A percentile compares a stretch with the other conserved stretches of the same genome.
These are phyloP conservation scores for Starmerella roubikii DNA, from an alignment of 805 yeast species.

Conservation along the genomic window DNA sequence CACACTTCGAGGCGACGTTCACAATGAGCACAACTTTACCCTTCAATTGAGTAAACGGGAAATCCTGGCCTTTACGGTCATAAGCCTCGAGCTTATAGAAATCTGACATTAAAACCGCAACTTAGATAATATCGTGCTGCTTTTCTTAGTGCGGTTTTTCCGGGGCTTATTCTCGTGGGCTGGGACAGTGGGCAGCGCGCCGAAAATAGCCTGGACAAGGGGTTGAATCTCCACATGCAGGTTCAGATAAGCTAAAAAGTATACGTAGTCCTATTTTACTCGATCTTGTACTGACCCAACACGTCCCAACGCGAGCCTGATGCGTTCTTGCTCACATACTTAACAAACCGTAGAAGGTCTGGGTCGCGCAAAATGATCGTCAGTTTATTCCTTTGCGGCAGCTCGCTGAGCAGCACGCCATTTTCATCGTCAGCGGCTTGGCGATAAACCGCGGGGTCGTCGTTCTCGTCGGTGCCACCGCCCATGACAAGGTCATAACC, in stretches of 20 bases:
- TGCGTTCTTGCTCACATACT: slow-evolving; percentile 79
- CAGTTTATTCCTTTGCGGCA: slow-evolving; percentile 73
- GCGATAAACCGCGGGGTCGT: slow-evolving; percentile 75
- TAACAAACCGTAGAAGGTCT: slow-evolving; percentile 77
- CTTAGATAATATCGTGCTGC: too few relatives aligned
- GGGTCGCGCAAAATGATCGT: slow-evolving; percentile 70
- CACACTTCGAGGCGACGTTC: slow-evolving; percentile 81
- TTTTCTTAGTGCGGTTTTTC: too few relatives aligned
- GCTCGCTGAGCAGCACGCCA: slow-evolving; percentile 62
- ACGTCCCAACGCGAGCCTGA: slow-evolving; percentile 91
- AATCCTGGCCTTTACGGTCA: slow-evolving; percentile 48
- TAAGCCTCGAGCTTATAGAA: slow-evolving; percentile 57
- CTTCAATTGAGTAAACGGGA: slow-evolving; percentile 45
- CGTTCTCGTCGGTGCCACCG: slow-evolving; percentile 31
- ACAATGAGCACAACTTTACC: slow-evolving; percentile 77
- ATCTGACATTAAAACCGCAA: slow-evolving; percentile 30
- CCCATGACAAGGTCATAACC: slow-evolving; percentile 88
- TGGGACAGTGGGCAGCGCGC: too few relatives aligned
- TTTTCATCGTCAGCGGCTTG: slow-evolving; percentile 47
- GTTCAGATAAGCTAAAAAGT: too few relatives aligned
- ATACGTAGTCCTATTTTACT: slow-evolving; percentile 33
- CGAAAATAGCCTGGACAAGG: too few relatives aligned
- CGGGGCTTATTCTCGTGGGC: too few relatives aligned
- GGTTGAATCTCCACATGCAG: too few relatives aligned
- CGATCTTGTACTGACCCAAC: slow-evolving; percentile 63